phyloP scores from a whole-genome alignment of 2,329 filamentous ascomycete genomes.

The Calonectria pseudoreteaudii region DNA sequence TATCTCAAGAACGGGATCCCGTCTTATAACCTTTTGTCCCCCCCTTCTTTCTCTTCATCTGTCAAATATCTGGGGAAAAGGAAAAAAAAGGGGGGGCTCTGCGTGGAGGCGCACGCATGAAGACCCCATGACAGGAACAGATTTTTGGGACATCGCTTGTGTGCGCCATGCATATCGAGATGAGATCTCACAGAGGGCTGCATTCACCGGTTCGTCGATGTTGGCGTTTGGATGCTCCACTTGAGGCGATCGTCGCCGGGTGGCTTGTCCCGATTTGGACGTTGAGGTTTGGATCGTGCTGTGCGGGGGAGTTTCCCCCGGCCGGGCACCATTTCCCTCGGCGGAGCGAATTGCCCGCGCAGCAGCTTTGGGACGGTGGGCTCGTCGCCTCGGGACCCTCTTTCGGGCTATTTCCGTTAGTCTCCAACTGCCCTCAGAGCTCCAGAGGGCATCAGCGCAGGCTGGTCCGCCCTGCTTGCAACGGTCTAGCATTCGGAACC shows the following conservation, averaged over 20 bases:
- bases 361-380: neutral
- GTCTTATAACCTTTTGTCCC: slow-evolving; percentile 4
- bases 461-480: slow-evolving; percentile 13
- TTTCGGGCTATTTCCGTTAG: slow-evolving; percentile 9
- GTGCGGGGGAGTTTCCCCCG: neutral
- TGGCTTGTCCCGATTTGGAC: neutral
- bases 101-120: neutral
- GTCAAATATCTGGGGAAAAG: slow-evolving; percentile 4
- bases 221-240: slow-evolving; percentile 6
- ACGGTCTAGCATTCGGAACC: neutral
- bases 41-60: neutral
- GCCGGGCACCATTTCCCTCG: neutral
- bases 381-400: neutral
- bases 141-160: neutral
- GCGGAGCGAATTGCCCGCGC: neutral
- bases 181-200: neutral
- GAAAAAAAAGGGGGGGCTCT: slow-evolving; percentile 2
- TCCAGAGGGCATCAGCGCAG: neutral
- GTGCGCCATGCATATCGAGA: slow-evolving; percentile 7
- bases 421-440: neutral
- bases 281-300: neutral
- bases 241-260: neutral
- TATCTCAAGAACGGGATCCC: neutral
- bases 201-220: neutral
- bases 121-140: slow-evolving; percentile 1